Evolutionary conservation across 2,329 filamentous ascomycete genomes (phyloP).

Genomic region (Fusarium napiforme): DNA sequence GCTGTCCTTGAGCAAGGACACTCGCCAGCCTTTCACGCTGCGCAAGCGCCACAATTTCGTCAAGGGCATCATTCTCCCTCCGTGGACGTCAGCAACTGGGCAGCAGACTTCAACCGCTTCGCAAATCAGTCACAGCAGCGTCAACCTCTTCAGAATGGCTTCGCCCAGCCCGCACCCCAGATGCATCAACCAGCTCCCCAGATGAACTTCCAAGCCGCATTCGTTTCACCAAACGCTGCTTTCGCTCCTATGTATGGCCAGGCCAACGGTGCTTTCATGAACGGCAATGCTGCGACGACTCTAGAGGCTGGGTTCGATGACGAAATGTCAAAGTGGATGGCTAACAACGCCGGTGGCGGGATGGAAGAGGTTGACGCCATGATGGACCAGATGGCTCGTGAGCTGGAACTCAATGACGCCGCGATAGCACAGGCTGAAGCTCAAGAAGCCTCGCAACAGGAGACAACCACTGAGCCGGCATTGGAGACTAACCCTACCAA

Average conservation of each 20-base stretch:
- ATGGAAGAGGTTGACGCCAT: conserved; percentile 56
- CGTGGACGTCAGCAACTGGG: conserved; percentile 48
- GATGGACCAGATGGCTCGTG: conserved; percentile 57
- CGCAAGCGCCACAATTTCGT: conserved; percentile 40
- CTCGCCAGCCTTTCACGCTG: conserved; percentile 34
- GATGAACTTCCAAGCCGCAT: conserved; percentile 47
- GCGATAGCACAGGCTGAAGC: conserved; percentile 39
- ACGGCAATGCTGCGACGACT: conserved; percentile 33
- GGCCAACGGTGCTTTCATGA: conserved; percentile 41
- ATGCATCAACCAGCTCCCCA: conserved; percentile 42
- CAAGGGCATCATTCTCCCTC: conserved; percentile 39
- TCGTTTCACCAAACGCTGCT: conserved; percentile 44
- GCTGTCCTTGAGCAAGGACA: conserved; percentile 47
- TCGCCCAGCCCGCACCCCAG: conserved; percentile 37
- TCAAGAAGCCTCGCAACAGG: conserved; percentile 14
- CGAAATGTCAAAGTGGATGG: conserved; percentile 57
- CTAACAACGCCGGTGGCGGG: conserved; percentile 46
- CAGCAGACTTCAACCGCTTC: conserved; percentile 52
- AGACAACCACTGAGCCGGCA: not conserved
- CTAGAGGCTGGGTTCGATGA: conserved; percentile 53
- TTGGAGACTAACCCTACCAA: conserved; percentile 17
- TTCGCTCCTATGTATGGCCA: conserved; percentile 47
- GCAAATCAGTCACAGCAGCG: conserved; percentile 42
- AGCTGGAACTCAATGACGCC: conserved; percentile 53
- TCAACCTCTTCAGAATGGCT: conserved; percentile 34